These are phyloP conservation scores for Penicillium diatomitis DNA, from an alignment of 495 filamentous ascomycete species.

Conservation along the genomic window DNA sequence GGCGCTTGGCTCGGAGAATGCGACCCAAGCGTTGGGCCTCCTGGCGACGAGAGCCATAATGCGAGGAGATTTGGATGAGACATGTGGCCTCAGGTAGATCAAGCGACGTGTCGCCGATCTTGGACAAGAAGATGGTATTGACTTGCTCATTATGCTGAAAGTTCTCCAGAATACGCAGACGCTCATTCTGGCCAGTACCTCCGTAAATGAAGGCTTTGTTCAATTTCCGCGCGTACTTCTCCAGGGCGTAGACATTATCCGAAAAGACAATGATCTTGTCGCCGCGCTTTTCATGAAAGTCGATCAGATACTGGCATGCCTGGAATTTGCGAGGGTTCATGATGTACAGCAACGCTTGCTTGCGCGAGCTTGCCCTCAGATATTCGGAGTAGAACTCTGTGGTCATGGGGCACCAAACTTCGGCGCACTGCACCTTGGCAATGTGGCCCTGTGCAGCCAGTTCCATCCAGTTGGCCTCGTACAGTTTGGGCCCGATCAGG, in stretches of 20 bases:
- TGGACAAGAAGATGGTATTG: conserved; percentile 95
- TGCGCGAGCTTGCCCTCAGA: conserved; percentile 60
- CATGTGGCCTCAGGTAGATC: conserved; percentile 96
- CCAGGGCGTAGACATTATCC: conserved; percentile 92
- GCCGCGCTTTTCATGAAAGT: conserved; percentile 91
- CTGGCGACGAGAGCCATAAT: conserved; percentile 95
- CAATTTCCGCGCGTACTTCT: conserved; percentile 74
- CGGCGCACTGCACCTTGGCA: conserved; percentile 93
- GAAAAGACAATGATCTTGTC: conserved; percentile 99
- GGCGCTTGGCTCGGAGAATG: conserved; percentile 89
- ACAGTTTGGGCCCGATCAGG: conserved; percentile 93
- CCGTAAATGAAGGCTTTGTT: conserved; percentile 91
- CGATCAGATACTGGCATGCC: conserved; percentile 91
- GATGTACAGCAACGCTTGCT: conserved; percentile 72
- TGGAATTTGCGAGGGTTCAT: conserved; percentile 99
- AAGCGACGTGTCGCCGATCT: conserved; percentile 95
- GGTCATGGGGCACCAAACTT: conserved; percentile 99
- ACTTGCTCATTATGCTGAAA: conserved; percentile 91
- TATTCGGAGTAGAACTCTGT: conserved; percentile 97
- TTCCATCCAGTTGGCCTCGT: conserved; percentile 99
- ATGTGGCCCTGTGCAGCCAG: conserved; percentile 95
- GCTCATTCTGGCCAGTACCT: conserved; percentile 76
- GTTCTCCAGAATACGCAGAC: conserved; percentile 83
- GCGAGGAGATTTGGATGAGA: conserved; percentile 95
- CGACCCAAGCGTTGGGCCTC: conserved; percentile 92